Evolutionary conservation across 2,329 filamentous ascomycete genomes (phyloP).

Genomic region (Fusarium sp.): DNA sequence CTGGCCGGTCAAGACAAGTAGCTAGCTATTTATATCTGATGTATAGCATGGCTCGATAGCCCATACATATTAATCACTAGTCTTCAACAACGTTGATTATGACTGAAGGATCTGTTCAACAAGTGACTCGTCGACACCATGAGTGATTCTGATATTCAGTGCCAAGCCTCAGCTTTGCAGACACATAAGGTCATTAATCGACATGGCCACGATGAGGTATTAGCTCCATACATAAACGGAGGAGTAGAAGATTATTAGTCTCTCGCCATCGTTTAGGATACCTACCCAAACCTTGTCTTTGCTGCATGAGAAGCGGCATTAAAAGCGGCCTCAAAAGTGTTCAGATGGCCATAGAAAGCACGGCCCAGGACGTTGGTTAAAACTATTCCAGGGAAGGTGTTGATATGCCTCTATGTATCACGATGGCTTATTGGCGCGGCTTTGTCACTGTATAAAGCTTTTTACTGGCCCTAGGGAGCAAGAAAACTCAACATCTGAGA

Average conservation of each 20-base stretch:
- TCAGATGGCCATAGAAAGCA: neutral
- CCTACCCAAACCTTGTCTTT: accelerated
- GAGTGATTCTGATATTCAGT: accelerated
- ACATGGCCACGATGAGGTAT: too few relatives aligned
- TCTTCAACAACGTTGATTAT: neutral
- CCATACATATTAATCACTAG: accelerated
- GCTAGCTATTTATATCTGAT: neutral
- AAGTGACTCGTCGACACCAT: neutral
- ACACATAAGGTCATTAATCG: accelerated
- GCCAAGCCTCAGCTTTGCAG: too few relatives aligned
- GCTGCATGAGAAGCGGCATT: neutral
- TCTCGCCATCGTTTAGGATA: accelerated
- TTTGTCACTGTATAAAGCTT: accelerated
- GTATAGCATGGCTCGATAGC: accelerated
- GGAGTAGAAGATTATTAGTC: accelerated
- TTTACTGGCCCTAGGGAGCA: too few relatives aligned
- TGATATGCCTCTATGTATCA: too few relatives aligned
- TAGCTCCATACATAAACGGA: accelerated
- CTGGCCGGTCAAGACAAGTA: neutral
- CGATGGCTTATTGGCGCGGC: neutral
- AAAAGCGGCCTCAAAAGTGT: neutral
- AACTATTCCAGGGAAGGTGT: neutral
- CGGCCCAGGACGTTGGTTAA: accelerated
- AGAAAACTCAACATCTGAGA: too few relatives aligned
- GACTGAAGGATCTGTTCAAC: accelerated